phyloP scores from a whole-genome alignment of 345 rosid genomes.

The Lepidium africanum region DNA sequence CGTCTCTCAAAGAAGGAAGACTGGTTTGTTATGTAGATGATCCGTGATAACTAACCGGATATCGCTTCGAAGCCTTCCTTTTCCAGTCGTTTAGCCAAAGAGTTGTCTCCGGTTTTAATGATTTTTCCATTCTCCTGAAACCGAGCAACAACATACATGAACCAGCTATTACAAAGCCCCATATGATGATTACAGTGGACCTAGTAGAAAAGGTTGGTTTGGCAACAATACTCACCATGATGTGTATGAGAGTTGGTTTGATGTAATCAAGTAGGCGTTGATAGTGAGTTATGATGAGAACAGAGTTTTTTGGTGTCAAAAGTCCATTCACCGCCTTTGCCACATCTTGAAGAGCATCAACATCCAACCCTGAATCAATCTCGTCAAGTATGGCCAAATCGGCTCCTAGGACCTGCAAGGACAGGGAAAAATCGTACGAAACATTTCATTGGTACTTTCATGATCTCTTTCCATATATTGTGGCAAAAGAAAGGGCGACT shows the following conservation, averaged over 20 bases:
- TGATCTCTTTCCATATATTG: not conserved
- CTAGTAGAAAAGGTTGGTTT: slow-evolving; percentile 1
- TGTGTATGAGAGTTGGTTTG: slow-evolving; percentile 67
- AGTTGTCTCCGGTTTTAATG: slow-evolving; percentile 72
- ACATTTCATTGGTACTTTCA: not conserved
- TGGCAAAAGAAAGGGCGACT: not conserved
- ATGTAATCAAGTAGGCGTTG: slow-evolving; percentile 71
- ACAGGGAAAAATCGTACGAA: not conserved
- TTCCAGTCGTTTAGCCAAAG: slow-evolving; percentile 66
- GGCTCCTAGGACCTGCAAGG: slow-evolving; percentile 77
- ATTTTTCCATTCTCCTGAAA: slow-evolving; percentile 80
- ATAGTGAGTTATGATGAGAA: slow-evolving; percentile 93
- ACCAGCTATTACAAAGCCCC: not conserved
- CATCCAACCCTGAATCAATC: slow-evolving; percentile 94
- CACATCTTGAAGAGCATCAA: slow-evolving; percentile 90
- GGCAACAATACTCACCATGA: slow-evolving; percentile 54
- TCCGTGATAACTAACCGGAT: slow-evolving; percentile 28
- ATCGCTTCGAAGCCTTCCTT: slow-evolving; percentile 80
- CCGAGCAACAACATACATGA: slow-evolving; percentile 18
- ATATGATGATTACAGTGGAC: not conserved
- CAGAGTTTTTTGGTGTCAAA: slow-evolving; percentile 74
- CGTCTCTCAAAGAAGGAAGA: slow-evolving; percentile 6
- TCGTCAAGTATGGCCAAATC: slow-evolving; percentile 88
- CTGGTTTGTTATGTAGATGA: not conserved
- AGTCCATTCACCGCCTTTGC: slow-evolving; percentile 90